A percentile compares a stretch with the other conserved stretches of the same genome.
These are phyloP conservation scores for Calycina marina DNA, from an alignment of 2,329 filamentous ascomycete genomes.

Conservation along the genomic window DNA sequence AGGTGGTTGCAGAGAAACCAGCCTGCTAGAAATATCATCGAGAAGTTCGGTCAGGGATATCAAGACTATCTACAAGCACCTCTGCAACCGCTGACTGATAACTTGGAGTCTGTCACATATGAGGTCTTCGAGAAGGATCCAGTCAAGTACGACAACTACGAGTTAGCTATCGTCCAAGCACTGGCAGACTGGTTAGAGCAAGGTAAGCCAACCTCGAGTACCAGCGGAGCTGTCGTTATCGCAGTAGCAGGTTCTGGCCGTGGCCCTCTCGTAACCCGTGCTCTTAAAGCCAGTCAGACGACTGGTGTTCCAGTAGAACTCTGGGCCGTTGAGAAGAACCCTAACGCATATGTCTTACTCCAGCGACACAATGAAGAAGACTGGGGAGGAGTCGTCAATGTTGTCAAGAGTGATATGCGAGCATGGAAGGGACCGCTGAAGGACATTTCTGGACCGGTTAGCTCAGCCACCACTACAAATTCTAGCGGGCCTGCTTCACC, in stretches of 20 bases:
- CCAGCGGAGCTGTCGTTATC: slow-evolving; percentile 60
- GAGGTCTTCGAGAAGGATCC: slow-evolving; percentile 98
- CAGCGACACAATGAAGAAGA: slow-evolving; percentile 68
- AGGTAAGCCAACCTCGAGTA: slow-evolving; percentile 59
- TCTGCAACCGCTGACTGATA: slow-evolving; percentile 86
- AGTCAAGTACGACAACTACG: slow-evolving; percentile 95
- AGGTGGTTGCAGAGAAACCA: slow-evolving; percentile 75
- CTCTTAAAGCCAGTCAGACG: slow-evolving; percentile 61
- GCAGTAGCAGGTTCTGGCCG: slow-evolving; percentile 89
- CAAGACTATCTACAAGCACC: slow-evolving; percentile 96
- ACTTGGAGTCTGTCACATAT: slow-evolving; percentile 92
- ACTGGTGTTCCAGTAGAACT: slow-evolving; percentile 69
- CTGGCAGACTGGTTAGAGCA: slow-evolving; percentile 64
- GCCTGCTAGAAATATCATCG: slow-evolving; percentile 45
- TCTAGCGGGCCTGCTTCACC: slow-evolving; percentile 26
- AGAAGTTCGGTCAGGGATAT: slow-evolving; percentile 58
- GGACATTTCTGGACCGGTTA: slow-evolving; percentile 19
- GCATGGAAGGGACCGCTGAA: slow-evolving; percentile 75
- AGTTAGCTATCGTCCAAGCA: slow-evolving; percentile 67
- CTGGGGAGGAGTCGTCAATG: slow-evolving; percentile 70
- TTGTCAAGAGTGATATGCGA: slow-evolving; percentile 95
- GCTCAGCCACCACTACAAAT: slow-evolving; percentile 23
- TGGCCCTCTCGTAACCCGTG: slow-evolving; percentile 80
- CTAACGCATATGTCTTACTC: slow-evolving; percentile 88
- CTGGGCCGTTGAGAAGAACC: slow-evolving; percentile 96